Conservation (phyloP, 2,329 filamentous ascomycete genomes). For the Blastomyces percursus region DNA sequence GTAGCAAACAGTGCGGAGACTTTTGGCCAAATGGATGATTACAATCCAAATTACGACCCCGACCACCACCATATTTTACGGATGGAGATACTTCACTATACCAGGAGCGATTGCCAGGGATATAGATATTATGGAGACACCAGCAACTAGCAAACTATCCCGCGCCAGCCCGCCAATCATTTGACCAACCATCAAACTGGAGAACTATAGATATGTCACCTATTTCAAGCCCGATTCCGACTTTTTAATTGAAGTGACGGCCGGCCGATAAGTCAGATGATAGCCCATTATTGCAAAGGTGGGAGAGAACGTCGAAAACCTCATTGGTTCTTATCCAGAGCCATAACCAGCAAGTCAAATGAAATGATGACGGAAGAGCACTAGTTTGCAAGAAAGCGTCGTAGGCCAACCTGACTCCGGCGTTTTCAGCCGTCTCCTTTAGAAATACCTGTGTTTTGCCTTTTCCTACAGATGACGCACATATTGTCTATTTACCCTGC, state of each 20-base stretch:
- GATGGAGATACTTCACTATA: not conserved
- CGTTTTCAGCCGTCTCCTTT: not conserved
- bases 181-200: not conserved
- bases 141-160: not conserved
- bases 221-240: not conserved
- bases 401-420: not conserved
- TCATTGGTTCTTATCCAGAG: not conserved
- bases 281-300: not conserved
- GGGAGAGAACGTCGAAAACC: not conserved
- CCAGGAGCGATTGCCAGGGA: not conserved
- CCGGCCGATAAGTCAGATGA: not conserved
- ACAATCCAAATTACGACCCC: not conserved
- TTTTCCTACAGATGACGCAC: not conserved
- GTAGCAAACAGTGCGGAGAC: not conserved
- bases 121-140: not conserved
- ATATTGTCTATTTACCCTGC: not conserved
- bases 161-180: not conserved
- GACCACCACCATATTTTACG: too few relatives aligned
- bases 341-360: not conserved
- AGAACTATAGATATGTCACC: not conserved
- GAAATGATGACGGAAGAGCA: not conserved
- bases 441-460: not conserved
- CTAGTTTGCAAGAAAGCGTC: not conserved
- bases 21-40: not conserved
- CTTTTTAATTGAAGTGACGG: not conserved